A percentile compares a stretch with the other conserved stretches of the same genome.
These are phyloP conservation scores for Quercus gilva DNA, from an alignment of 306 rosid species.

Conservation along the genomic window DNA sequence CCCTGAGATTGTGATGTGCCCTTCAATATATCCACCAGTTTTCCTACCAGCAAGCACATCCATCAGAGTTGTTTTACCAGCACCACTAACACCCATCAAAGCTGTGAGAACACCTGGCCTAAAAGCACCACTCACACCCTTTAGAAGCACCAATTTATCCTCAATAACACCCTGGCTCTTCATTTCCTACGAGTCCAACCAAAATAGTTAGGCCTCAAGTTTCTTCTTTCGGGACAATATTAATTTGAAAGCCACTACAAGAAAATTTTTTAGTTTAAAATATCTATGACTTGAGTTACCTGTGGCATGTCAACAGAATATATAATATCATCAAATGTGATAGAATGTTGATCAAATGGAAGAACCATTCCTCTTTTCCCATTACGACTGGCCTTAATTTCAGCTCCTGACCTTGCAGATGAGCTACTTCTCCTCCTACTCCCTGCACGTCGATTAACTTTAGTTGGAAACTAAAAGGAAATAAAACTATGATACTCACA, in stretches of 20 bases:
- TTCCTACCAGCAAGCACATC: slow-evolving; percentile 92
- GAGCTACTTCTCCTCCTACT: neutral
- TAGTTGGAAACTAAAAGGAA: neutral
- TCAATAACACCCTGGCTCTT: slow-evolving; percentile 51
- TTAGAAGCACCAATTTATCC: slow-evolving; percentile 73
- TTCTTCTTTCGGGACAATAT: neutral
- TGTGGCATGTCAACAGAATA: slow-evolving; percentile 58
- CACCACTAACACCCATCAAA: slow-evolving; percentile 93
- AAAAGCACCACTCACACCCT: slow-evolving; percentile 75
- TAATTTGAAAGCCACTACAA: slow-evolving; percentile 5
- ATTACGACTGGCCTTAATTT: neutral
- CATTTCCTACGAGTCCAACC: slow-evolving; percentile 57
- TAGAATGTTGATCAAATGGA: slow-evolving; percentile 50
- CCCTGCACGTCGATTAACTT: slow-evolving; percentile 13
- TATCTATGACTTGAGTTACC: slow-evolving; percentile 9
- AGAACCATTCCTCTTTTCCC: slow-evolving; percentile 47
- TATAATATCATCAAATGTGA: slow-evolving; percentile 37
- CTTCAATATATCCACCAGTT: slow-evolving; percentile 83
- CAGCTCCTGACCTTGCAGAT: neutral
- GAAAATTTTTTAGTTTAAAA: neutral
- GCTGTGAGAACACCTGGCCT: slow-evolving; percentile 96
- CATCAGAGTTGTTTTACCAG: slow-evolving; percentile 97
- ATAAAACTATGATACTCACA: neutral
- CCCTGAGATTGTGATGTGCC: slow-evolving; percentile 68
- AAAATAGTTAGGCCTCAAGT: neutral